Evolutionary conservation across 805 yeast species (phyloP).

Genomic region (Saccharomycopsis lassenensis): DNA sequence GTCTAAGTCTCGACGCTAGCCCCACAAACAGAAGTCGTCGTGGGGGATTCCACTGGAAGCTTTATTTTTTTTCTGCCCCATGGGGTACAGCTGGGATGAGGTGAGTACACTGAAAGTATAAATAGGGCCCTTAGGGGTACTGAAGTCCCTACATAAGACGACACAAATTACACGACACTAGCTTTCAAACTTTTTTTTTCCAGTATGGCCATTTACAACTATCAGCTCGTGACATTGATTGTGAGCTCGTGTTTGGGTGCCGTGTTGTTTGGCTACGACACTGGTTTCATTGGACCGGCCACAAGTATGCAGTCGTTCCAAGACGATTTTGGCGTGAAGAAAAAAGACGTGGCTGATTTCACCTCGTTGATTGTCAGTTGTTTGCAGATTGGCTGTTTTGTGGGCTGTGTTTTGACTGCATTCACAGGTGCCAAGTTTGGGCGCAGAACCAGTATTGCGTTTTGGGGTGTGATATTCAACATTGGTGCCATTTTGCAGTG

Average conservation of each 20-base stretch:
- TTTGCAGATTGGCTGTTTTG: constrained; percentile 42
- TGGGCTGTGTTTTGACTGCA: constrained; percentile 30
- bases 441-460: constrained; percentile 28
- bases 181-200: not conserved
- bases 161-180: not conserved
- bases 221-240: constrained; percentile 32
- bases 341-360: constrained; percentile 21
- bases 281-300: constrained; percentile 47
- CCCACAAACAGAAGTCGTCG: too few species aligned
- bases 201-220: constrained; percentile 38
- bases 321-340: constrained; percentile 33
- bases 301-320: constrained; percentile 34
- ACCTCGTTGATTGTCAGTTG: too few species aligned
- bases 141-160: not conserved
- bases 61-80: not conserved
- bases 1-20: too few species aligned
- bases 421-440: constrained; percentile 33
- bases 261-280: constrained; percentile 42
- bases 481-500: constrained; percentile 34
- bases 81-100: not conserved
- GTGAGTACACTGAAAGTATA: not conserved
- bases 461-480: constrained; percentile 31
- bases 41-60: not conserved
- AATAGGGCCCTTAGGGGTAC: not conserved
- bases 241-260: constrained; percentile 39